phyloP scores from a whole-genome alignment of 345 rosid species.

The Hypericum androsaemum region DNA sequence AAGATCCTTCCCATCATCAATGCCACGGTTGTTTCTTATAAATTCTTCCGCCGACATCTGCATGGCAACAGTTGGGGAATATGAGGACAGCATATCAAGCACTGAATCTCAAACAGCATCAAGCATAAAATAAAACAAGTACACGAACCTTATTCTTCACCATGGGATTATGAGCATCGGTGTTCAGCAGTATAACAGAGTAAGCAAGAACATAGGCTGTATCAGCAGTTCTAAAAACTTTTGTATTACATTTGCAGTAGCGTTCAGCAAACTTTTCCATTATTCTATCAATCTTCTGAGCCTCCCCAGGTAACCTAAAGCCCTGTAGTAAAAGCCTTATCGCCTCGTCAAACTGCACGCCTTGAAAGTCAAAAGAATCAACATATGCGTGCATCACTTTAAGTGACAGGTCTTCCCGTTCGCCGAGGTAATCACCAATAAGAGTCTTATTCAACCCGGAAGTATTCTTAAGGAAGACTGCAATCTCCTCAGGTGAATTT shows the following conservation, averaged over 20 bases:
- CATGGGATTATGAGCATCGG: constrained; percentile 97
- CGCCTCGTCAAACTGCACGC: constrained; percentile 93
- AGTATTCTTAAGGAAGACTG: constrained; percentile 79
- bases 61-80: constrained; percentile 8
- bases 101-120: constrained; percentile 17
- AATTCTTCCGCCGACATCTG: constrained; percentile 99
- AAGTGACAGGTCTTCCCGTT: constrained; percentile 86
- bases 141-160: constrained; percentile 87
- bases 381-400: constrained; percentile 99
- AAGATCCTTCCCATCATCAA: constrained; percentile 96
- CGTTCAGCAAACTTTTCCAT: constrained; percentile 99
- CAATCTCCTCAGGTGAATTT: constrained; percentile 85
- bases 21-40: constrained; percentile 92
- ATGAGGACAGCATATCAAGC: constrained; percentile 12
- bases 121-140: constrained; percentile 14
- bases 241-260: constrained; percentile 93
- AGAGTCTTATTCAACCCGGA: constrained; percentile 79
- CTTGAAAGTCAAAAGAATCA: constrained; percentile 85
- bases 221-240: constrained; percentile 88
- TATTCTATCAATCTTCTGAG: constrained; percentile 96
- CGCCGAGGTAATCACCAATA: constrained; percentile 97
- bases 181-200: constrained; percentile 93
- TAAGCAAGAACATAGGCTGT: constrained; percentile 98
- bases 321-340: constrained; percentile 76
- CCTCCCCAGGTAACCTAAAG: constrained; percentile 98